Evolutionary conservation across 164 flowering plant genomes (phyloP).

Genomic region (Magnolia sinica): DNA sequence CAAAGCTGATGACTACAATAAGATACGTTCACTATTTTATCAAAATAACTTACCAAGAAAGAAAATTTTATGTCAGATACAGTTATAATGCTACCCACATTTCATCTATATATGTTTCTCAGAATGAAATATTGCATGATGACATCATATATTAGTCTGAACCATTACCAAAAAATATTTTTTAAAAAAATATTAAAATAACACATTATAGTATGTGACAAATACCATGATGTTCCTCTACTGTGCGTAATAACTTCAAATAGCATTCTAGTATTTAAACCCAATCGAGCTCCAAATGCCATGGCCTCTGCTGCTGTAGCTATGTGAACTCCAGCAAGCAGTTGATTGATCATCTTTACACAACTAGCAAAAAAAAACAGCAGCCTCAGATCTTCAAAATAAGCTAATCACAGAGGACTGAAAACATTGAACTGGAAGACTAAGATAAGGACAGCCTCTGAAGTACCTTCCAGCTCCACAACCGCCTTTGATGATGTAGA

Average conservation of each 20-base stretch:
- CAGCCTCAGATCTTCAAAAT: constrained; percentile 1
- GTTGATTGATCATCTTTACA: constrained; percentile 96
- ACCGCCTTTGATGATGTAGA: constrained; percentile 80
- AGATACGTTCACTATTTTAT: background rate
- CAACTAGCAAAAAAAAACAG: constrained; percentile 40
- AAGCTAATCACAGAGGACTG: background rate
- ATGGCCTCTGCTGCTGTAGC: constrained; percentile 98
- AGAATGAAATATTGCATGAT: background rate
- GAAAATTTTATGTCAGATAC: background rate
- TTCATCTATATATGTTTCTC: background rate
- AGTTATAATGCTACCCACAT: background rate
- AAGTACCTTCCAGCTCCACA: constrained; percentile 97
- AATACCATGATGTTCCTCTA: constrained; percentile 85
- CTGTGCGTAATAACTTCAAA: constrained; percentile 67
- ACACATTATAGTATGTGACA: background rate
- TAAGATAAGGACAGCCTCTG: background rate
- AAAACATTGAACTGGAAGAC: background rate
- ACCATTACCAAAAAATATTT: too few relatives aligned
- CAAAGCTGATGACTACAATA: background rate
- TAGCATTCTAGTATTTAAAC: constrained; percentile 69
- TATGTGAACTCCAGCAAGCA: constrained; percentile 99
- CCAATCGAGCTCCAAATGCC: constrained; percentile 95
- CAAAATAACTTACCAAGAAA: background rate
- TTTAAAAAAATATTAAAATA: too few relatives aligned
- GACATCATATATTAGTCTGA: background rate